Base-by-base conservation (phyloP, 192 early-diverging fungal genomes). In the Backusella westeae region DNA sequence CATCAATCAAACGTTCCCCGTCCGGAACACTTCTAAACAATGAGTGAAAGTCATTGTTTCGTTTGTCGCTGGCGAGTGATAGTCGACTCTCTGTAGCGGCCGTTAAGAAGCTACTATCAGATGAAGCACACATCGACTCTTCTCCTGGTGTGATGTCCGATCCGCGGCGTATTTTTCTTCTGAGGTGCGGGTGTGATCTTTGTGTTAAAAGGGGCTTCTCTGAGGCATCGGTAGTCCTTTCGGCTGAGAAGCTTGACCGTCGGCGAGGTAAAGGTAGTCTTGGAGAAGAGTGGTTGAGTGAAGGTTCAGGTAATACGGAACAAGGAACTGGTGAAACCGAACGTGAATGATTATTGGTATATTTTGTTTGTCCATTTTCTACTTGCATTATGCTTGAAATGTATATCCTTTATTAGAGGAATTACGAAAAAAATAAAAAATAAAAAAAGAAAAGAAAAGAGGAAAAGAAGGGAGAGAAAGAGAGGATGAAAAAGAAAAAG, bases 1-100 rank as follows among this genome's bases (percentile, higher is more conserved):
- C 89, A 82, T 90, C 87, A 52, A 90, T 88, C 76, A 90, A 72
- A 19, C 78, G 73, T 67, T 90, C 89, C 12, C 86, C 81, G 2
- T 85, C 83, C 26, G 87, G 89, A 17, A 90, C 84, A 74, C 84
- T 87, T 75, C 83, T 59, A 71, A 90, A 90, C 9, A 86, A 76
- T 19, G 80, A 35, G 78, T 90, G 89, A 67, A 87, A 90, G 29
- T 88, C 89, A 2, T 68, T 38, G 73, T 87, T 88, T 42, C 86
- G 77, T 69, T 86, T 90, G 32, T 82, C 81, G 71, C 80, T 86
- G 8, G 87, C 85, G 71, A 76, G 56, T 34, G 41, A 4, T 4
- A 65, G 32, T 49, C 41, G 32, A 38, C 44, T 38, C 6, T 49
- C 67, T 21, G 66, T 67, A 4, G 42, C 75, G 36, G 75, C 66